phyloP scores from a whole-genome alignment of 2,329 filamentous ascomycete species.

The Cercospora berteroae region DNA sequence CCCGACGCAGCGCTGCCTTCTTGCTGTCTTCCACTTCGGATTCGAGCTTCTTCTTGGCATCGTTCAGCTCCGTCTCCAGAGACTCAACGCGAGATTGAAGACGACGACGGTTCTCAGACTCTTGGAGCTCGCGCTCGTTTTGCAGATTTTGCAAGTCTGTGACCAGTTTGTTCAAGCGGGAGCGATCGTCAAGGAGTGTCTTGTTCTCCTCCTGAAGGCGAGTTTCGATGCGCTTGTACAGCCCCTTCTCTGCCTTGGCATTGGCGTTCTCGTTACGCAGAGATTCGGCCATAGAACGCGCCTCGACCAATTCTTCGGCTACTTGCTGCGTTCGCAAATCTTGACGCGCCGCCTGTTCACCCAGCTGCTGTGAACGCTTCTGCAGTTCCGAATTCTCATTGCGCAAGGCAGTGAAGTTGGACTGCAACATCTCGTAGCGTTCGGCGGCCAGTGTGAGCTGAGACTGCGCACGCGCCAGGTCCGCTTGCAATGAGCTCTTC shows the following conservation, averaged over 20 bases:
- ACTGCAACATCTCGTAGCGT: conserved; percentile 83
- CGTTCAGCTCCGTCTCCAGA: conserved; percentile 74
- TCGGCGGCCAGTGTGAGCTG: conserved; percentile 79
- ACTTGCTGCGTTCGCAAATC: conserved; percentile 88
- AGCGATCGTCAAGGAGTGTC: conserved; percentile 76
- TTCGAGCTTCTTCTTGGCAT: conserved; percentile 77
- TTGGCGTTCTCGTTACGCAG: conserved; percentile 89
- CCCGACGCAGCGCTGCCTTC: conserved; percentile 77
- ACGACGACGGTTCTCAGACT: conserved; percentile 77
- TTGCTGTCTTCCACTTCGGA: conserved; percentile 81
- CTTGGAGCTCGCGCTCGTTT: conserved; percentile 84
- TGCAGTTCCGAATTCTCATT: conserved; percentile 83
- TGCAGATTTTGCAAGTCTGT: conserved; percentile 82
- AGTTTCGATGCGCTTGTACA: conserved; percentile 92
- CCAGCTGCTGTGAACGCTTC: conserved; percentile 72
- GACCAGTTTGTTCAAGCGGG: conserved; percentile 77
- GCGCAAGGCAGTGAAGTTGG: conserved; percentile 80
- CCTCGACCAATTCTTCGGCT: conserved; percentile 87
- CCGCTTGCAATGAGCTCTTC: conserved; percentile 76
- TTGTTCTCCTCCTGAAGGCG: conserved; percentile 88
- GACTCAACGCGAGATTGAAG: conserved; percentile 74
- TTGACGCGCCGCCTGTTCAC: conserved; percentile 82
- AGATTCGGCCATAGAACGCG: conserved; percentile 76
- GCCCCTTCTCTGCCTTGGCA: conserved; percentile 87
- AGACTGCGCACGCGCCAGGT: conserved; percentile 75